Evolutionary conservation across 2,329 filamentous ascomycete species (phyloP), one percentile per base, ranked within the genome.

Genomic region (Aureobasidium melanogenum): DNA sequence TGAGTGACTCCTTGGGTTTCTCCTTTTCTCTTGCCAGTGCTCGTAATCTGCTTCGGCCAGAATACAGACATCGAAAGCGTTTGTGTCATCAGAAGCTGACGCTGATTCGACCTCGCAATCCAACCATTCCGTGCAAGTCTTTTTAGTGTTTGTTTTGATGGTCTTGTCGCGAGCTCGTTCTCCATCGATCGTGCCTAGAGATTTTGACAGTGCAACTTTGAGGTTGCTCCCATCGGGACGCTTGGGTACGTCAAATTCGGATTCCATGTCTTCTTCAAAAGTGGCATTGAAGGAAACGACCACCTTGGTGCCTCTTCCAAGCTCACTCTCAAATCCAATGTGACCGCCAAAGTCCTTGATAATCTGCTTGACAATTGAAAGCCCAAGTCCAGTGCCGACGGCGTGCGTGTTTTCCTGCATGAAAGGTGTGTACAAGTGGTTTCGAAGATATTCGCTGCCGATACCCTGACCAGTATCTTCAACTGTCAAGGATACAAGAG

Each of bases 391-490:
- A 8, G 71, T 73, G 9, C 72, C 72, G 12, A 67, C 61, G 9
- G 70, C 63, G 24, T 71, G 66, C 0, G 68, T 64, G 51, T 73
- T 67, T 51, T 71, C 72, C 60, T 74, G 72, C 26, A 65, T 67
- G 62, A 73, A 74, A 0, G 72, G 70, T 9, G 67, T 64, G 60
- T 68, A 74, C 1, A 73, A 61, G n/a, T 68, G 64, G 41, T 70
- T 64, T 12, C 65, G 61, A 17, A 70, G 61, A 52, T 72, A 74
- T 2, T 65, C 60, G 39, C 67, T 54, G 1, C 69, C 69, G 51
- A 74, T 74, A 9, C 73, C 72, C 38, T 67, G 69, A 1, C 72
- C 72, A 4, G 70, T 71, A 58, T 74, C 72, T 50, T 66, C 47
- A 8, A 69, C 43, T 2, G 55, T 51, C 3, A 69, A 56, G 3